These are phyloP conservation scores for Populus trichocarpa DNA, from an alignment of 441 rosid species.

Conservation along the genomic window DNA sequence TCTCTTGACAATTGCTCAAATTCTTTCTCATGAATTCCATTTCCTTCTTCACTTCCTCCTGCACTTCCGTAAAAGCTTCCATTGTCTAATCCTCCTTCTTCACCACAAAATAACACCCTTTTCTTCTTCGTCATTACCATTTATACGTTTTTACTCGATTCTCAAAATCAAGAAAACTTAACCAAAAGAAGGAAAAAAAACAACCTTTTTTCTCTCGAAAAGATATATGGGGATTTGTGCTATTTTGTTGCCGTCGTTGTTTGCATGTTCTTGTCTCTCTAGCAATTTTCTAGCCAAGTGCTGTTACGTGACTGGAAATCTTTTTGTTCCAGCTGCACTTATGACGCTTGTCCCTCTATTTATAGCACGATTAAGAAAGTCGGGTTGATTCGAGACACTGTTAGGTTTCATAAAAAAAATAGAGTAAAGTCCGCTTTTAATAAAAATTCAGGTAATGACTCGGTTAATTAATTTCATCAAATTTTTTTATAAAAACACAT, in stretches of 20 bases:
- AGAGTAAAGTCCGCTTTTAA: too few species aligned
- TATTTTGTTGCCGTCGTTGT: not conserved
- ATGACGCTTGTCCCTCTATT: not conserved
- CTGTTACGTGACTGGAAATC: not conserved
- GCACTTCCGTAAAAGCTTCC: not conserved
- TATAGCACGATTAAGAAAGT: too few species aligned
- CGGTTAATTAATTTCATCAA: too few species aligned
- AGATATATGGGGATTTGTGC: not conserved
- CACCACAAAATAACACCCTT: conserved; percentile 14
- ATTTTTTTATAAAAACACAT: too few species aligned
- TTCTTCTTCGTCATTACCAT: conserved; percentile 3
- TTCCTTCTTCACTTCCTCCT: not conserved
- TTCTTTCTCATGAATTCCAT: conserved; percentile 5
- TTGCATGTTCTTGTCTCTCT: not conserved
- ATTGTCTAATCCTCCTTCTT: not conserved
- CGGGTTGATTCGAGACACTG: too few species aligned
- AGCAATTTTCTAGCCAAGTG: not conserved
- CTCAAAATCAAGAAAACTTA: not conserved
- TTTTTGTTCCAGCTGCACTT: not conserved
- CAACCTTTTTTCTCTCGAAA: not conserved
- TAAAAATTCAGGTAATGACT: too few species aligned
- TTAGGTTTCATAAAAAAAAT: too few species aligned
- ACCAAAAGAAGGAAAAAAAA: not conserved
- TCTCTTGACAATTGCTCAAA: conserved; percentile 27
- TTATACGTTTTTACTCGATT: too few species aligned